Evolutionary conservation across 2,329 filamentous ascomycete species (phyloP).

Genomic region (Biscogniauxia sp.): DNA sequence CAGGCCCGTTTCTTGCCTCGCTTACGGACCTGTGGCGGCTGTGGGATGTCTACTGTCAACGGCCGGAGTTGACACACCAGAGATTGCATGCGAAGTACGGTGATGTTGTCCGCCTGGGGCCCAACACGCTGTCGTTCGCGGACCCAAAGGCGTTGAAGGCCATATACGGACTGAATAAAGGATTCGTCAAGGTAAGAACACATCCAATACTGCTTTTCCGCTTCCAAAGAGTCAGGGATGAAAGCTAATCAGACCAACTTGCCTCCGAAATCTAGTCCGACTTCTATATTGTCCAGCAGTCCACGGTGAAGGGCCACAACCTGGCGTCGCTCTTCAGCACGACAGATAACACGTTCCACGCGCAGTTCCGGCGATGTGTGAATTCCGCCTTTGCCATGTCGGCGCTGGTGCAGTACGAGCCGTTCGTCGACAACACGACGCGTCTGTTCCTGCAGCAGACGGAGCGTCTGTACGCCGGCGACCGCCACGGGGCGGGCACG

Average conservation of each 20-base stretch:
- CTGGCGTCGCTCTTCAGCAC: constrained; percentile 76
- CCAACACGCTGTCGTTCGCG: constrained; percentile 71
- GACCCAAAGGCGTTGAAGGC: constrained; percentile 69
- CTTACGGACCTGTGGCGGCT: constrained; percentile 74
- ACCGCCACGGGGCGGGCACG: constrained; percentile 36
- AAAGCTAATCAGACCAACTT: constrained; percentile 9
- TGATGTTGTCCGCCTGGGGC: constrained; percentile 71
- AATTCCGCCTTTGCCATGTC: constrained; percentile 78
- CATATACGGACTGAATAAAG: constrained; percentile 82
- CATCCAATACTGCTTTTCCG: too few relatives aligned
- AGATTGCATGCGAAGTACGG: constrained; percentile 69
- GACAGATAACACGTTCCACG: constrained; percentile 71
- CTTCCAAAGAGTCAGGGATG: neutral
- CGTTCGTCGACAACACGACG: constrained; percentile 73
- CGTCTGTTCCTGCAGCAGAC: constrained; percentile 67
- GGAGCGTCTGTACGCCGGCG: constrained; percentile 50
- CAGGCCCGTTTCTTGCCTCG: constrained; percentile 67
- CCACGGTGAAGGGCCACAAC: constrained; percentile 64
- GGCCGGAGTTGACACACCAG: constrained; percentile 66
- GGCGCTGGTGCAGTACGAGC: constrained; percentile 73
- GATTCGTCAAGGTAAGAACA: constrained; percentile 65
- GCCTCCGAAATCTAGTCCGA: constrained; percentile 53
- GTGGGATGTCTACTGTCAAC: constrained; percentile 62
- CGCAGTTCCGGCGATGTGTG: constrained; percentile 70
- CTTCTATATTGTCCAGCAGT: constrained; percentile 78